phyloP scores from a whole-genome alignment of 2,329 filamentous ascomycete species.

The Drechslerella dactyloides region DNA sequence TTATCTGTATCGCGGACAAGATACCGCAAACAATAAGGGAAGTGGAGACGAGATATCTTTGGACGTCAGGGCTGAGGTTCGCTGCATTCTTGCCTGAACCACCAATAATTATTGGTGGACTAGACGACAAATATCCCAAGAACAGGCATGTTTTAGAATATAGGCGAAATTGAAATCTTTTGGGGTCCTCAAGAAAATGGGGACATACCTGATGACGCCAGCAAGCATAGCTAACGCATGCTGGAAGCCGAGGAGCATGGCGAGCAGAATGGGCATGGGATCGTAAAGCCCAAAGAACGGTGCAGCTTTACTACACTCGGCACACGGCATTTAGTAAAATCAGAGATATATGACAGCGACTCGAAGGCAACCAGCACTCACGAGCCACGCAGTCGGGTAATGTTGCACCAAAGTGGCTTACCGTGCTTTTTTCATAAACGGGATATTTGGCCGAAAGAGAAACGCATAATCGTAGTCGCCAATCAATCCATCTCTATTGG shows the following conservation, averaged over 20 bases:
- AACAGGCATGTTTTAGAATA: too few species aligned
- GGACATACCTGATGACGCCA: slow-evolving; percentile 59
- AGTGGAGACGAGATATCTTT: slow-evolving; percentile 72
- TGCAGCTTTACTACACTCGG: slow-evolving; percentile 66
- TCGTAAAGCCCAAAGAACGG: slow-evolving; percentile 75
- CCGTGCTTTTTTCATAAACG: slow-evolving; percentile 19
- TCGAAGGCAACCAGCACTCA: too few species aligned
- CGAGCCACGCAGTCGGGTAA: too few species aligned
- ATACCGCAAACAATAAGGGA: slow-evolving; percentile 72
- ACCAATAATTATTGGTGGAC: slow-evolving; percentile 69
- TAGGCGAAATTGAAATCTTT: too few species aligned
- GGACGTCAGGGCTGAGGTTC: slow-evolving; percentile 64
- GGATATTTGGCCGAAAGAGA: slow-evolving; percentile 70
- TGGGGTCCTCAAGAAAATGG: not conserved
- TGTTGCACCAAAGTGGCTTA: slow-evolving; percentile 52
- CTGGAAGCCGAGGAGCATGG: slow-evolving; percentile 71
- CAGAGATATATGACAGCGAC: slow-evolving; percentile 56
- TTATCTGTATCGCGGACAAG: slow-evolving; percentile 71
- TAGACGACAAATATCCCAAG: too few species aligned
- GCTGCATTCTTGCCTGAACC: slow-evolving; percentile 62
- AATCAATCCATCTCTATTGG: slow-evolving; percentile 70
- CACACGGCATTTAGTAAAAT: slow-evolving; percentile 75
- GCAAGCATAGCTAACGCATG: slow-evolving; percentile 71
- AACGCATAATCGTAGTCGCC: slow-evolving; percentile 90
- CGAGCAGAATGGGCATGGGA: slow-evolving; percentile 71